Conservation (phyloP, 1,284 basidiomycete genomes). For the Acaromyces ingoldii region DNA sequence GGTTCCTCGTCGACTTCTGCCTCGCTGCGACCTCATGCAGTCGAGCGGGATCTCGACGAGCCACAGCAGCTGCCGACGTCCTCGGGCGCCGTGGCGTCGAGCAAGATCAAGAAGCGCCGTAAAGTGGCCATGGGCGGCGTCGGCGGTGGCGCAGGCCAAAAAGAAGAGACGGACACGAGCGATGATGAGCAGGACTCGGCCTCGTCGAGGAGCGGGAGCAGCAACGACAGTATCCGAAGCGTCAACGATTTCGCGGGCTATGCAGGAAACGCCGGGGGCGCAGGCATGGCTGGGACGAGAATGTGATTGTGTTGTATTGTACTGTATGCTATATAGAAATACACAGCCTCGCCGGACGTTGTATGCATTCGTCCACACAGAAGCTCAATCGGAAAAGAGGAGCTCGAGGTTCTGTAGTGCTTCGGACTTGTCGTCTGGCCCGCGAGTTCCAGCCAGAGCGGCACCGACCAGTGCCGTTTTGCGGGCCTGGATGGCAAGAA, state of each 20-base stretch:
- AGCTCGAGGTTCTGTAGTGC: conserved; percentile 41
- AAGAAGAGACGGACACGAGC: not conserved
- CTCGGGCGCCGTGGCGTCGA: not conserved
- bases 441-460: conserved; percentile 18
- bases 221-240: conserved; percentile 9
- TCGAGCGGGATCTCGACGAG: conserved; percentile 5
- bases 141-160: not conserved
- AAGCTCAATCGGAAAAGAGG: no score
- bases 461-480: conserved; percentile 80
- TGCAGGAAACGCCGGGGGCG: conserved; percentile 3
- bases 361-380: no score
- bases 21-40: not conserved
- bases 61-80: not conserved
- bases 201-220: conserved; percentile 2
- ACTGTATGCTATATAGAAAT: no score
- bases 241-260: conserved; percentile 14
- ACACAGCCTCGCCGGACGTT: no score
- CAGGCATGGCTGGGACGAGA: conserved; percentile 5
- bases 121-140: not conserved
- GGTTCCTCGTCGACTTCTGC: not conserved
- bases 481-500: conserved; percentile 73
- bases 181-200: conserved; percentile 1
- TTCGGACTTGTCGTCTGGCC: conserved; percentile 18
- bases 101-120: not conserved
- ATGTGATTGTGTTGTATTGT: no score